Evolutionary conservation across 257 asterid species (phyloP).

Genomic region (Agastache rugosa): DNA sequence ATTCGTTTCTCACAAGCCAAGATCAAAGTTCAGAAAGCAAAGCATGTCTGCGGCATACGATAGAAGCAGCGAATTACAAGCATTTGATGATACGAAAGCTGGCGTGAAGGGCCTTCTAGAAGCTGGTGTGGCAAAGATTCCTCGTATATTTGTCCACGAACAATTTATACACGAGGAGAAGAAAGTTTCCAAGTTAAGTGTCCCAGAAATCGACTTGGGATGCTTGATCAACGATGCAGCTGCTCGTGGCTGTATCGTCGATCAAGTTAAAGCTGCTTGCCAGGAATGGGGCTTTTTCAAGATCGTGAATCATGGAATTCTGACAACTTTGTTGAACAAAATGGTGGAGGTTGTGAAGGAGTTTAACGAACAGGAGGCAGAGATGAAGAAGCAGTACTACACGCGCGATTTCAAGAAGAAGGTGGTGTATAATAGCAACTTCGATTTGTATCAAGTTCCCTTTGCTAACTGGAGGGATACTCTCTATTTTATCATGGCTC

Average conservation of each 20-base stretch:
- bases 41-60: conserved; percentile 3
- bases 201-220: conserved; percentile 34
- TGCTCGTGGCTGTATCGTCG: neutral
- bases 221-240: neutral
- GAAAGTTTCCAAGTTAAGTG: neutral
- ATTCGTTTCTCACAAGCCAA: no score
- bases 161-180: neutral
- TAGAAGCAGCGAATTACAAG: neutral
- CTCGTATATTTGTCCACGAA: conserved; percentile 33
- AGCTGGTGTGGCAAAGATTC: conserved; percentile 29
- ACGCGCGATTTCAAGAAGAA: conserved; percentile 39
- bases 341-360: conserved; percentile 33
- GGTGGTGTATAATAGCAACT: conserved; percentile 41
- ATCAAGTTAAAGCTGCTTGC: conserved; percentile 24
- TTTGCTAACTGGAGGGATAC: conserved; percentile 56
- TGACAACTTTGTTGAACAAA: neutral
- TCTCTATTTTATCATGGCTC: conserved; percentile 34
- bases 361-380: conserved; percentile 44
- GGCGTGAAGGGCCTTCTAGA: conserved; percentile 41
- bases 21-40: neutral
- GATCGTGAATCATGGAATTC: conserved; percentile 38
- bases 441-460: conserved; percentile 31
- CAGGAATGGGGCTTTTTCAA: conserved; percentile 37
- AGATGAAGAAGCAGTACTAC: conserved; percentile 42
- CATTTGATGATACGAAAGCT: conserved; percentile 25